These are phyloP conservation scores for Skeletonema potamos DNA, from an alignment of 108 stramenopile species.

Conservation along the genomic window DNA sequence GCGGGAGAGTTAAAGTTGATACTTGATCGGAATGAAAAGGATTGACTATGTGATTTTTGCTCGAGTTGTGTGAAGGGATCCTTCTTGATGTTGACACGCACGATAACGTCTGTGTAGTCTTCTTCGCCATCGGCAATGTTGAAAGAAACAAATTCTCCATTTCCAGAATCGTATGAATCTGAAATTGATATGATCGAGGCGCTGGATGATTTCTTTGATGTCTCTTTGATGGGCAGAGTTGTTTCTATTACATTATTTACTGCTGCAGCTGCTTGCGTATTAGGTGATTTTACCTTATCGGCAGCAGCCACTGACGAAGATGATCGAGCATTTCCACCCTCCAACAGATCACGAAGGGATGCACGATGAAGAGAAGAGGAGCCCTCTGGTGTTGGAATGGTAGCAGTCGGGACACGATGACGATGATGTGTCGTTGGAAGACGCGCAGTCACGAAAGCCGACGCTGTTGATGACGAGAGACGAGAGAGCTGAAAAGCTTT, in stretches of 20 bases:
- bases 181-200: slow-evolving; percentile 50
- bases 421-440: background rate
- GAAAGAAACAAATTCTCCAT: slow-evolving; percentile 54
- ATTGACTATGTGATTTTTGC: slow-evolving; percentile 64
- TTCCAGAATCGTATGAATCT: slow-evolving; percentile 74
- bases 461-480: background rate
- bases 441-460: background rate
- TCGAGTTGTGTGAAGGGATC: slow-evolving; percentile 72
- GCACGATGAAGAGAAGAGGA: background rate
- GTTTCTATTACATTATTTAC: background rate
- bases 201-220: background rate
- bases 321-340: background rate
- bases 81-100: slow-evolving; percentile 57
- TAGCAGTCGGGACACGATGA: background rate
- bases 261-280: background rate
- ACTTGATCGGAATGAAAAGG: slow-evolving; percentile 61
- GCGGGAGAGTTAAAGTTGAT: slow-evolving; percentile 7
- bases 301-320: background rate
- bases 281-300: background rate
- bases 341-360: background rate
- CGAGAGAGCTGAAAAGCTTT: background rate
- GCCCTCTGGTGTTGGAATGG: background rate
- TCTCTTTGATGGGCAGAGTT: background rate
- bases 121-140: slow-evolving; percentile 3
- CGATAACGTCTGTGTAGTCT: slow-evolving; percentile 24